These are phyloP conservation scores for Paulownia fortunei DNA, from an alignment of 257 asterid genomes.

Conservation along the genomic window DNA sequence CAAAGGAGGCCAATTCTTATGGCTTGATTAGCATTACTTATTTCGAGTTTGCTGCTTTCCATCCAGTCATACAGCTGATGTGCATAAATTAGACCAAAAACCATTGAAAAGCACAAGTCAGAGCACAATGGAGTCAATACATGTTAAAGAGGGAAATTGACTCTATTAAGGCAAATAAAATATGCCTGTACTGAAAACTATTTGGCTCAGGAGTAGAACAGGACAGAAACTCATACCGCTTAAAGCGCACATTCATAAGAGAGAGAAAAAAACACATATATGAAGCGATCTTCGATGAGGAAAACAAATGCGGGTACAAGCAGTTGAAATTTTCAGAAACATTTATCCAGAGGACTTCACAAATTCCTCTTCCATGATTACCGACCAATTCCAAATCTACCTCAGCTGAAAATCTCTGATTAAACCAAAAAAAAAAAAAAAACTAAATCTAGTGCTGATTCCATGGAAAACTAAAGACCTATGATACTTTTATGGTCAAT, in stretches of 20 bases:
- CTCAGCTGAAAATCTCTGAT: not conserved
- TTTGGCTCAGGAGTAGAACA: not conserved
- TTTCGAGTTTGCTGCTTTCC: slow-evolving; percentile 47
- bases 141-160: not conserved
- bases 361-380: not conserved
- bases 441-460: not conserved
- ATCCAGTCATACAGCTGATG: slow-evolving; percentile 75
- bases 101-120: slow-evolving; percentile 4
- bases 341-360: not conserved
- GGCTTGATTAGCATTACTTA: slow-evolving; percentile 56
- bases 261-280: not conserved
- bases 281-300: not conserved
- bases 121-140: slow-evolving; percentile 15
- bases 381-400: not conserved
- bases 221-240: not conserved
- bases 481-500: not conserved
- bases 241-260: not conserved
- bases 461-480: not conserved
- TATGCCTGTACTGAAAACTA: not conserved
- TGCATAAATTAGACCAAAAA: slow-evolving; percentile 9
- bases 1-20: slow-evolving; percentile 64
- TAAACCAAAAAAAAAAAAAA: not conserved
- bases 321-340: not conserved
- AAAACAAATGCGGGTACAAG: not conserved
- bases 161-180: not conserved